Percentiles rank a stretch among this genome's conserved stretches.
Conservation (phyloP, 257 asterid species). For the Rauvolfia tetraphylla region DNA sequence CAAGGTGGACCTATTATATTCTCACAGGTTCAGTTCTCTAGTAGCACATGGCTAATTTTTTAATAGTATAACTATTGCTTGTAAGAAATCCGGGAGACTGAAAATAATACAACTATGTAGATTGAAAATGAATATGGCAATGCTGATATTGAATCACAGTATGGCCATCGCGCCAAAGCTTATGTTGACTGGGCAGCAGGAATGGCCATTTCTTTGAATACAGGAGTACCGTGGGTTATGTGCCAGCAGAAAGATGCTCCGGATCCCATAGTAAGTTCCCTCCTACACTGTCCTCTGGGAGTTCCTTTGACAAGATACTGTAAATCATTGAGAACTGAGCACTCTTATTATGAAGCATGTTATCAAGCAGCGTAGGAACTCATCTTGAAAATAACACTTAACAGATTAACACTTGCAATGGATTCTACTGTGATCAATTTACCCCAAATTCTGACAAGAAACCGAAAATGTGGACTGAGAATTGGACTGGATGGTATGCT, state of each 20-base stretch:
- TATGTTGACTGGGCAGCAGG: constrained; percentile 85
- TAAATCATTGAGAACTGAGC: not conserved
- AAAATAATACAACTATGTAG: constrained; percentile 26
- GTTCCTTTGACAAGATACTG: not conserved
- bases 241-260: constrained; percentile 95
- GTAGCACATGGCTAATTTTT: not conserved
- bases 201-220: constrained; percentile 72
- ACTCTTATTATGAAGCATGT: not conserved
- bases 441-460: constrained; percentile 71
- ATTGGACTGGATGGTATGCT: constrained; percentile 93
- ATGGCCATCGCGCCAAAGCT: constrained; percentile 61
- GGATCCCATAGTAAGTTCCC: constrained; percentile 58
- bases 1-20: constrained; percentile 91
- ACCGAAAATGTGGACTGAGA: constrained; percentile 96
- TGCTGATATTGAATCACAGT: constrained; percentile 36
- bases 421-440: constrained; percentile 89
- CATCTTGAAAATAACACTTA: not conserved
- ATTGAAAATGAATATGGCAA: constrained; percentile 95
- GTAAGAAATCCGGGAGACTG: not conserved
- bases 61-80: not conserved
- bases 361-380: not conserved
- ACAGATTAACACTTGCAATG: constrained; percentile 94
- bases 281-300: not conserved
- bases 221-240: constrained; percentile 97
- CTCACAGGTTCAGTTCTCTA: constrained; percentile 59